Evolutionary conservation across 768 basidiomycete genomes (phyloP), one percentile per base, ranked within the genome.

Genomic region (Thelephora ganbajun): DNA sequence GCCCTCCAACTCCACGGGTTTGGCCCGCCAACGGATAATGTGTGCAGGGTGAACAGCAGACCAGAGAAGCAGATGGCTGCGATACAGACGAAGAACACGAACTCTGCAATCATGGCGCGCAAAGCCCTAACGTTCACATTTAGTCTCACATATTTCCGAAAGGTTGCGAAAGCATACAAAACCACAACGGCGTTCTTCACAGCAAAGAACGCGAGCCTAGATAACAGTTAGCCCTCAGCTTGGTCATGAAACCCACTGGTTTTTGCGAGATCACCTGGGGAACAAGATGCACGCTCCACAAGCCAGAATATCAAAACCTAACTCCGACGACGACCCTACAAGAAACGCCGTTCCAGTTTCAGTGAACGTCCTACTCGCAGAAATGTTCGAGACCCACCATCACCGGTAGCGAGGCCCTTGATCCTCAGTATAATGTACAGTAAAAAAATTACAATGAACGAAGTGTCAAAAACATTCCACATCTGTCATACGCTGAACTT

Each of bases 391-490:
- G 33, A 47, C 1, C 51, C 58, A 84, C 79, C 57, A 54, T 89
- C 70, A 23, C 66, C 57, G 48, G 64, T 54, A 12, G 67, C 56
- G 12, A 91, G 64, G 0, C 85, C 89, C 53, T 74, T 72, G 44
- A 78, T 63, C 37, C 90, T 75, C 50, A 89, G 63, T 6, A 61
- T 69, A 2, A 83, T 58, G 59, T 87, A 94, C 6, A 68, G 69
- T 20, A 85, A 56, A 61, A 84, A 89, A 43, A 90, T 68, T 20
- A 77, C 50, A 51, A 79, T 71, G 59, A 88, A 88, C 0, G 74
- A 71, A 19, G 83, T 79, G 62, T 88, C 91, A 54, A 93, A 90
- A 5, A 78, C 81, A 58, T 91, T 93, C 91, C 91, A 94, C 53
- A 92, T 78, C 86, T 92, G 35, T 9, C 41, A n/a, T 11, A 5